phyloP scores from a whole-genome alignment of 2,329 filamentous ascomycete species.

The Fusarium protoensiforme region DNA sequence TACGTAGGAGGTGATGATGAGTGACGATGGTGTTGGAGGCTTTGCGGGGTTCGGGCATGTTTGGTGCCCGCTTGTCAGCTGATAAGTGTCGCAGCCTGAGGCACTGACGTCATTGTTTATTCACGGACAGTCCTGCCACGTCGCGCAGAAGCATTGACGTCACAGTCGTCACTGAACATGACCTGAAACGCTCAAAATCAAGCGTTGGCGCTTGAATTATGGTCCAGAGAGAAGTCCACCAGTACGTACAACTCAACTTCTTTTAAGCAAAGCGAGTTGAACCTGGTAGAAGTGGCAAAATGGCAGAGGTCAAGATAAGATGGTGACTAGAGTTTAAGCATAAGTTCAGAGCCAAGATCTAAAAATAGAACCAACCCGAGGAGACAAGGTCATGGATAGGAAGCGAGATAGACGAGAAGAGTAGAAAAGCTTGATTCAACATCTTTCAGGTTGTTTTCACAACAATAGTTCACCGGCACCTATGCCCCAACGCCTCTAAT shows the following conservation, averaged over 20 bases:
- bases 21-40: conserved; percentile 12
- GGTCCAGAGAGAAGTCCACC: neutral
- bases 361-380: neutral
- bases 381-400: neutral
- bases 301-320: neutral
- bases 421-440: neutral
- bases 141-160: neutral
- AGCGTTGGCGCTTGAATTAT: neutral
- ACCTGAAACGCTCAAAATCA: neutral
- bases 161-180: neutral
- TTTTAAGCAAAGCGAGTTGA: neutral
- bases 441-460: neutral
- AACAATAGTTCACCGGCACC: accelerated
- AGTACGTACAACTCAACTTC: neutral
- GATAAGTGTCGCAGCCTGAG: conserved; percentile 4
- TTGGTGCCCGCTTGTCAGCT: conserved; percentile 1
- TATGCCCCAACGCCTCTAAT: neutral
- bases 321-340: neutral
- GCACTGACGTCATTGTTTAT: conserved; percentile 22
- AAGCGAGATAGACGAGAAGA: neutral
- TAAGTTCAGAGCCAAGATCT: neutral
- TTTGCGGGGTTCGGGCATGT: conserved; percentile 21
- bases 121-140: neutral
- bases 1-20: neutral
- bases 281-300: neutral